These are phyloP conservation scores for Boletus sensibilis DNA, from an alignment of 768 basidiomycete species.

Conservation along the genomic window DNA sequence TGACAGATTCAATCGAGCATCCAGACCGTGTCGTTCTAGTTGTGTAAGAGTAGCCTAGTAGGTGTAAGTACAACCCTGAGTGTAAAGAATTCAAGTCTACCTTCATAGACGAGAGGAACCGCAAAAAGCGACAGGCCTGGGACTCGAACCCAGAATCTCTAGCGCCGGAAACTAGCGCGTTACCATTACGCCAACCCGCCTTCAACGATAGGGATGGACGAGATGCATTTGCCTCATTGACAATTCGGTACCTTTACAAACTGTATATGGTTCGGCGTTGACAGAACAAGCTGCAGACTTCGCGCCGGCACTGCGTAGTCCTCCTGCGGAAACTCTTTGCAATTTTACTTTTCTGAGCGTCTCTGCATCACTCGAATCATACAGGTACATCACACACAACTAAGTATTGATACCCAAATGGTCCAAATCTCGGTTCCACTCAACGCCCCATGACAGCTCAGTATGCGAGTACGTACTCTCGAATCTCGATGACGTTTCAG, in stretches of 20 bases:
- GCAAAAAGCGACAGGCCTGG: constrained; percentile 52
- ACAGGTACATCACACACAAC: not conserved
- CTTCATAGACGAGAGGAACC: not conserved
- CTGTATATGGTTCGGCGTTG: no score
- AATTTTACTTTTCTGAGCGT: not conserved
- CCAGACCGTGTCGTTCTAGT: not conserved
- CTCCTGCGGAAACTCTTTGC: no score
- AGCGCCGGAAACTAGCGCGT: constrained; percentile 66
- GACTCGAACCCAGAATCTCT: constrained; percentile 64
- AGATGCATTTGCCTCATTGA: no score
- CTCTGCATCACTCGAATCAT: not conserved
- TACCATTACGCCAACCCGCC: constrained; percentile 66
- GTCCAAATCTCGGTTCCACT: not conserved
- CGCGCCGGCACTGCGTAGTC: no score
- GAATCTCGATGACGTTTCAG: no score
- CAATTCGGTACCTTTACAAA: no score
- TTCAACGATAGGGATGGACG: not conserved
- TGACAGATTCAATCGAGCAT: not conserved
- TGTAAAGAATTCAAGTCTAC: not conserved
- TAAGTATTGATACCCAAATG: not conserved
- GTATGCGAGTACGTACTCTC: not conserved
- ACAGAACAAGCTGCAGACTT: not conserved
- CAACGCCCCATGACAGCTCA: not conserved
- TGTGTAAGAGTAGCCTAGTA: constrained; percentile 7
- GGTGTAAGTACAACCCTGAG: not conserved